Evolutionary conservation across 257 asterid species (phyloP).

Genomic region (Solanum microdontum): DNA sequence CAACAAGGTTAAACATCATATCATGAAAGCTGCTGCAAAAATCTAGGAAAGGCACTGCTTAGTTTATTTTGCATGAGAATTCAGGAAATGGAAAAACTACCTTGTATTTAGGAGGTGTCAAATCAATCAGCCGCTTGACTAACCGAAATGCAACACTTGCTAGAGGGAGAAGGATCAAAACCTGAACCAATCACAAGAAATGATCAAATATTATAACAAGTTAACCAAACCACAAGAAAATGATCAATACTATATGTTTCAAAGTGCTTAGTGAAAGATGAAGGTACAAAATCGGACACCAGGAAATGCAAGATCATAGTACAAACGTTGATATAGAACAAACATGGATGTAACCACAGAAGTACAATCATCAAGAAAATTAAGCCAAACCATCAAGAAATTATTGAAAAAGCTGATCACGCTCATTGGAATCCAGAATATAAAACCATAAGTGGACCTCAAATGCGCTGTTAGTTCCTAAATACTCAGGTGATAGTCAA

Average conservation of each 20-base stretch:
- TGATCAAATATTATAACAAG: background rate
- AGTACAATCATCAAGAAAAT: background rate
- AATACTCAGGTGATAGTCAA: background rate
- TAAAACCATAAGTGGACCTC: background rate
- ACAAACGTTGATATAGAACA: background rate
- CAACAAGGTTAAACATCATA: background rate
- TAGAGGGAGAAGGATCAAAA: constrained; percentile 74
- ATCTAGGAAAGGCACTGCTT: background rate
- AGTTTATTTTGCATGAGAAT: background rate
- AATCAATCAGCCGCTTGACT: constrained; percentile 68
- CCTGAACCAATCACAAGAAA: constrained; percentile 30
- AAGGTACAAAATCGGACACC: background rate
- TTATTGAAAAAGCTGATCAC: background rate
- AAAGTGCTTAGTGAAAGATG: background rate
- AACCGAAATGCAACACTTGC: constrained; percentile 80
- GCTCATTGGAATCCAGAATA: background rate
- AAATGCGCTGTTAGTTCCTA: background rate
- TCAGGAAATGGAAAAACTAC: constrained; percentile 17
- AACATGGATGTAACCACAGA: background rate
- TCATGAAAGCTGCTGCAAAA: background rate
- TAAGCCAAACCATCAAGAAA: background rate
- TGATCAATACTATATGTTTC: background rate
- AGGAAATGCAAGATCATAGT: background rate
- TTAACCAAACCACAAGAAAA: background rate
- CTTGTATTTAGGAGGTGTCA: constrained; percentile 81